Conservation (phyloP, 1,284 basidiomycete genomes). For the Leucoagaricus sp. region DNA sequence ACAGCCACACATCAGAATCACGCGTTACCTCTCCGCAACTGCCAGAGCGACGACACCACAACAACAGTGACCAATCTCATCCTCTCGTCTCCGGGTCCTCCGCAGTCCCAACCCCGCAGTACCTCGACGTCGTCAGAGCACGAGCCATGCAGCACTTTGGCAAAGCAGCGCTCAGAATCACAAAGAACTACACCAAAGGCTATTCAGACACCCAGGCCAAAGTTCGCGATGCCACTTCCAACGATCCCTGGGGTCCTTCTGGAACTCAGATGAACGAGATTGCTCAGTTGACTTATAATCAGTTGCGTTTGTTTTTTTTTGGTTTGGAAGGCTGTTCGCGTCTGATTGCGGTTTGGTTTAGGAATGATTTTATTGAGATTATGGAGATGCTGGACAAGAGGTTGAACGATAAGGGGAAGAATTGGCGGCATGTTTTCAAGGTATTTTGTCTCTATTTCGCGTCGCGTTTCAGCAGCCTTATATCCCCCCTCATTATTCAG, state of each 20-base stretch:
- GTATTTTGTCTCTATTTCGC: slow-evolving; percentile 35
- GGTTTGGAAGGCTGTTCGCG: neutral
- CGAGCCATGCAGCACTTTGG: slow-evolving; percentile 67
- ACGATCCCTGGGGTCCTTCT: slow-evolving; percentile 98
- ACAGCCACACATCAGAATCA: slow-evolving; percentile 6
- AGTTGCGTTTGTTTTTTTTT: slow-evolving; percentile 56
- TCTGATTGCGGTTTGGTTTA: slow-evolving; percentile 31
- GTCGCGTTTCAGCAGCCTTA: slow-evolving; percentile 1
- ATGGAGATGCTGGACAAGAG: slow-evolving; percentile 99
- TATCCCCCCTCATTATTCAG: slow-evolving; percentile 38
- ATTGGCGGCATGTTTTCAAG: slow-evolving; percentile 99
- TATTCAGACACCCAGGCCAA: slow-evolving; percentile 95
- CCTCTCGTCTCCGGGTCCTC: neutral
- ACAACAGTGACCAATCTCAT: neutral
- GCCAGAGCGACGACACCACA: neutral
- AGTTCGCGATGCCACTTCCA: slow-evolving; percentile 98
- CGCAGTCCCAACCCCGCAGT: neutral
- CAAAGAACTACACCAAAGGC: slow-evolving; percentile 94
- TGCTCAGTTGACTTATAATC: slow-evolving; percentile 96
- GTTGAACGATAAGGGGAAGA: slow-evolving; percentile 99
- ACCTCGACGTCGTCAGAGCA: neutral
- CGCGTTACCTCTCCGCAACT: too few relatives aligned
- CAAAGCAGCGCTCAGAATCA: slow-evolving; percentile 81
- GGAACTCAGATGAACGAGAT: slow-evolving; percentile 99
- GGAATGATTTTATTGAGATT: slow-evolving; percentile 98